Base-by-base conservation (phyloP, 371 early-diverging fungal species). In the Mortierella polycephala region DNA sequence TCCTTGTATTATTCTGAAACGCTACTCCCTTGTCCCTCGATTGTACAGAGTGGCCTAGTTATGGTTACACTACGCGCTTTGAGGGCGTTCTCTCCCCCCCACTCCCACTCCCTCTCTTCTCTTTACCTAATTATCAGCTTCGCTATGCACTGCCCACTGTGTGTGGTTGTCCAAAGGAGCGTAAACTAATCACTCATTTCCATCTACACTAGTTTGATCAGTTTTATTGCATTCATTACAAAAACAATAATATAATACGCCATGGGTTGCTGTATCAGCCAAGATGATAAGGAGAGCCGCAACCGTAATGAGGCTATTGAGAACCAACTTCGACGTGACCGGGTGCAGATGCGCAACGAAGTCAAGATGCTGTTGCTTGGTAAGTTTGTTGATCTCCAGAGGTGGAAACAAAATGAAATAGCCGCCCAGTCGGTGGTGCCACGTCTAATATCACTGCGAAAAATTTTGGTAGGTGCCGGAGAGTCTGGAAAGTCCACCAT, bases 401-500 rank as follows among this genome's bases (percentile, higher is more conserved):
- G 57, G 44, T 41, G n/a, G 9, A 54, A 11, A 13, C 16, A 13
- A 20, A n/a, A 63, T 30, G 14, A 16, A 39, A n/a, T n/a, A 16
- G 41, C 7, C 20, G 20, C 7, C 12, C 12, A 23, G 12, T 49
- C 12, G 11, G 12, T 49, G 18, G 13, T 23, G 18, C 20, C 40
- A 21, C 16, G 51, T 11, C 18, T 63, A 5, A 37, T 16, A 12
- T 12, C 20, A 0, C 20, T 40, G 30, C 30, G 30, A 30, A 30
- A 30, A 1, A 30, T 30, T 2, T 30, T 30, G 11, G 21, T 75
- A 96, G 97, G 98, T 69, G 95, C 98, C 39, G 99, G 99, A 74
- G 99, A 98, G 87, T 96, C 98, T 7, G 98, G 98, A 41, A 98
- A 98, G 86, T 92, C 94, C 30, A 98, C 98, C 13, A 95, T 98